Base-by-base conservation (phyloP, 1,284 basidiomycete species). In the Stereum hirsutum region DNA sequence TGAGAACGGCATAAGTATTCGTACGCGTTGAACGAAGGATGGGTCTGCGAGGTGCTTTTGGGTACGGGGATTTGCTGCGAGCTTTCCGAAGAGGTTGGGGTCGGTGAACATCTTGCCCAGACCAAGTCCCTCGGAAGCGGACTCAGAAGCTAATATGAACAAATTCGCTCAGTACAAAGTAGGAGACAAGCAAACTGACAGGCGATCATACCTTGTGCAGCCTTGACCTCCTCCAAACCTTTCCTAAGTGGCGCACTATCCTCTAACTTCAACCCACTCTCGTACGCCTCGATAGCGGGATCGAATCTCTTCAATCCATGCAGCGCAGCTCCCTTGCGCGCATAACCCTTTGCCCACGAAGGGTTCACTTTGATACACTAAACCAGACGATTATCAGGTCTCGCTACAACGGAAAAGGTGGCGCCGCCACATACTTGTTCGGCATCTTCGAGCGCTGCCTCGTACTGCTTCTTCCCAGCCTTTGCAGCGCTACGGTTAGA, bases 401-500 rank as follows among this genome's bases (percentile, higher is more conserved):
- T 42, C 25, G 41, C 31, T 41, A 20, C 23, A 41, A 27, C 19
- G 33, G 17, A 35, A 8, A 8, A 11, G 10, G 19, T 8, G 8
- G 10, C 8, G 8, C 17, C n/a, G n/a, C 11, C 38, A 60, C 74
- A 44, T 54, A 90, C 91, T 80, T 91, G 75, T 56, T 96, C 89
- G 8, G 94, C 94, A 65, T 98, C 94, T 44, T 80, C 74, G 44
- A 97, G 72, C 14, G 94, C 94, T 8, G 73, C 75, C 37, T 64
- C 59, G 71, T 81, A 97, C 43, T 87, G 67, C 54, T 76, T 85
- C 68, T 90, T 85, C 15, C 91, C 91, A 14, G 84, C 77, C 58
- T 91, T 80, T 24, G 89, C 88, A 14, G 93, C 94, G 53, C 89
- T 93, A 45, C 94, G 77, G 62, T 98, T 98, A 5, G 92, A 96